A percentile compares a stretch with the other conserved stretches of the same genome.
phyloP scores from a whole-genome alignment of 305 asterid species.

The Plantago coronopus region DNA sequence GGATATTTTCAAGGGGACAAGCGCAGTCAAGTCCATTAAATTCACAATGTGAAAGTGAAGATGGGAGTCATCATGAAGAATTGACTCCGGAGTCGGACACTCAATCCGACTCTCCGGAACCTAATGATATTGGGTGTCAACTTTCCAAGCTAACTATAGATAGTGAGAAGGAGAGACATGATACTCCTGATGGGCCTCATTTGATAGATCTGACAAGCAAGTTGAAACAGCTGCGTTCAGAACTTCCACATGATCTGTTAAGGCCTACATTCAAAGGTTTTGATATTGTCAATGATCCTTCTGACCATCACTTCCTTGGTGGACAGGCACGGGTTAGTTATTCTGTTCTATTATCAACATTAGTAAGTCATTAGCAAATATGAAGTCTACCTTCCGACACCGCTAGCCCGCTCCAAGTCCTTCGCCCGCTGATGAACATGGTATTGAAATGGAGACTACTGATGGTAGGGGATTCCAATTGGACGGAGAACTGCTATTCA shows the following conservation, averaged over 20 bases:
- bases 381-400: too few relatives aligned
- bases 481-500: too few relatives aligned
- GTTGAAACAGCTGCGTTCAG: slow-evolving; percentile 35
- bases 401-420: too few relatives aligned
- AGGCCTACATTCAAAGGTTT: slow-evolving; percentile 64
- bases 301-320: slow-evolving; percentile 70
- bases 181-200: slow-evolving; percentile 34
- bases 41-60: slow-evolving; percentile 50
- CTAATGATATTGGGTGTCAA: slow-evolving; percentile 36
- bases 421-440: too few relatives aligned
- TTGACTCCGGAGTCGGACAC: slow-evolving; percentile 27
- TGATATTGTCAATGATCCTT: slow-evolving; percentile 75
- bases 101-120: slow-evolving; percentile 47
- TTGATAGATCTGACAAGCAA: slow-evolving; percentile 44
- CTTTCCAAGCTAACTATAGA: slow-evolving; percentile 36
- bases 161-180: slow-evolving; percentile 38
- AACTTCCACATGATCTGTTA: slow-evolving; percentile 30
- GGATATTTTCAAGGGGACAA: slow-evolving; percentile 82
- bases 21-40: slow-evolving; percentile 38
- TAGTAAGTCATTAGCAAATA: too few relatives aligned
- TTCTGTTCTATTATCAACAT: neutral
- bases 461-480: too few relatives aligned
- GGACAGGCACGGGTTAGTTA: slow-evolving; percentile 67
- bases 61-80: slow-evolving; percentile 47
- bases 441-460: too few relatives aligned